Percentiles rank a stretch among this genome's conserved stretches.
phyloP scores from a whole-genome alignment of 805 yeast species.

The Monosporozyma servazzii region DNA sequence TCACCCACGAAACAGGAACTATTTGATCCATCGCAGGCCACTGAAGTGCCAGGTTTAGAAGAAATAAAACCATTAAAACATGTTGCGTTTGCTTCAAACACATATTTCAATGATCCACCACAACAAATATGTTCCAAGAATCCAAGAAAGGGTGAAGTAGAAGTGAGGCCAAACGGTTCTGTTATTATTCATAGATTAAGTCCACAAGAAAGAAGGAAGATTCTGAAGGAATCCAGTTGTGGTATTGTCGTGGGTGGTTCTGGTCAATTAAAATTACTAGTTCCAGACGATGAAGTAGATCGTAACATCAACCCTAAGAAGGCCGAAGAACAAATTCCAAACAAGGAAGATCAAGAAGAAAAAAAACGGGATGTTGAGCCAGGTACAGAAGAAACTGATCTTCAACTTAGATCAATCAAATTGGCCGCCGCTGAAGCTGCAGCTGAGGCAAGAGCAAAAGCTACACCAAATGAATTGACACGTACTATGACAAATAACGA shows the following conservation, averaged over 20 bases:
- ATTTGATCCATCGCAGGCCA: conserved; percentile 18
- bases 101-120: conserved; percentile 75
- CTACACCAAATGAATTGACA: conserved; percentile 25
- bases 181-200: conserved; percentile 46
- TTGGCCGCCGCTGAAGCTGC: conserved; percentile 33
- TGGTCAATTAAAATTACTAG: conserved; percentile 47
- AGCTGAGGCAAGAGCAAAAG: conserved; percentile 31
- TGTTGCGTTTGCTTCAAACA: conserved; percentile 70
- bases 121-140: conserved; percentile 78
- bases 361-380: conserved; percentile 13
- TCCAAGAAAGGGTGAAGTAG: conserved; percentile 79
- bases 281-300: conserved; percentile 8
- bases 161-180: conserved; percentile 44
- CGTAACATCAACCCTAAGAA: conserved; percentile 6
- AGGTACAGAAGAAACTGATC: conserved; percentile 7
- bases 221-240: conserved; percentile 39
- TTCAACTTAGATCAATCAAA: conserved; percentile 24
- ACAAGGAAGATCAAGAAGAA: conserved; percentile 24
- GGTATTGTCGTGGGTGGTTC: conserved; percentile 77
- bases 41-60: conserved; percentile 34
- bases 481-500: conserved; percentile 28
- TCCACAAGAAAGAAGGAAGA: conserved; percentile 43
- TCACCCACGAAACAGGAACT: neutral
- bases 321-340: conserved; percentile 15
- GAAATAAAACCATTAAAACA: conserved; percentile 40